Evolutionary conservation across 805 yeast species (phyloP).

Genomic region (Nematodospora valgi): DNA sequence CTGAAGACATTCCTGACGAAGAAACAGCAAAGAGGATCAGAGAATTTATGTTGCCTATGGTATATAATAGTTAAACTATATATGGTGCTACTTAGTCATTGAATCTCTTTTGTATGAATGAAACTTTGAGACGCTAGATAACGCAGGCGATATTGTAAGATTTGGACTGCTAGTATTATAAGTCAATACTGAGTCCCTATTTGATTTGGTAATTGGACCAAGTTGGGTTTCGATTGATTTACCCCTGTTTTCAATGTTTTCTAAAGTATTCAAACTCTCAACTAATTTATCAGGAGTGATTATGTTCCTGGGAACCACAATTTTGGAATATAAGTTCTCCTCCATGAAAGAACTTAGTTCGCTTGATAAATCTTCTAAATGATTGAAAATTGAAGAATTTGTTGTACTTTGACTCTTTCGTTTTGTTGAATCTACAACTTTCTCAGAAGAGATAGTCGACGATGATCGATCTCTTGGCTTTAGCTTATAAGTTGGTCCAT

Average conservation of each 20-base stretch:
- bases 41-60: conserved; percentile 35
- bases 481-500: conserved; percentile 21
- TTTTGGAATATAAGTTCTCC: conserved; percentile 5
- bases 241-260: background rate
- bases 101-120: conserved; percentile 2
- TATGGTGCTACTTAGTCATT: background rate
- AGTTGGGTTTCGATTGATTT: background rate
- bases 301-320: conserved; percentile 3
- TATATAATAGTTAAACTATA: conserved; percentile 10
- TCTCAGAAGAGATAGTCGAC: background rate
- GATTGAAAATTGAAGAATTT: conserved; percentile 16
- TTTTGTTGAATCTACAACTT: background rate
- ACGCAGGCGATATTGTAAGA: too few species aligned
- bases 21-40: conserved; percentile 30
- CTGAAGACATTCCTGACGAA: conserved; percentile 19
- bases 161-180: too few species aligned
- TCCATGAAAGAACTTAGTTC: conserved; percentile 20
- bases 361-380: conserved; percentile 26
- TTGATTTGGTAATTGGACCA: too few species aligned
- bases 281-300: conserved; percentile 1
- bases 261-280: background rate
- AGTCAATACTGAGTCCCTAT: too few species aligned
- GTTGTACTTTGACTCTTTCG: conserved; percentile 25
- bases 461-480: conserved; percentile 30
- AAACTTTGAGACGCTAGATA: conserved; percentile 3